phyloP scores from a whole-genome alignment of 1,139 yeast species.

The Zygosaccharomyces sapae region DNA sequence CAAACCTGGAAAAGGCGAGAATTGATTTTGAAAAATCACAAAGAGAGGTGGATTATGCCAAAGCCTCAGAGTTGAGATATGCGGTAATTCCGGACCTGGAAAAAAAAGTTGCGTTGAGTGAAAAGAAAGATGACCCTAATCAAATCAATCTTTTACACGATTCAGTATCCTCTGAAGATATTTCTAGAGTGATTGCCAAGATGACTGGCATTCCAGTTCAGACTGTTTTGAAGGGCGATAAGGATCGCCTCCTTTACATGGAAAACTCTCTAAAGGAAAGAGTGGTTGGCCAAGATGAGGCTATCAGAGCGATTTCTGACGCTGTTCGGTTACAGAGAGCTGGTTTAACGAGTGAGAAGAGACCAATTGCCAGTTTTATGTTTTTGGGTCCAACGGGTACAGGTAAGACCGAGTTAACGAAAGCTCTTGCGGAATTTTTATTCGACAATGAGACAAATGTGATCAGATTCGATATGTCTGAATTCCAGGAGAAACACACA shows the following conservation, averaged over 20 bases:
- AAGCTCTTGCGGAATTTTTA: constrained; percentile 83
- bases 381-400: constrained; percentile 98
- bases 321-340: constrained; percentile 96
- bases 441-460: constrained; percentile 86
- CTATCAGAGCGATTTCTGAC: constrained; percentile 81
- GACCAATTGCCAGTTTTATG: constrained; percentile 95
- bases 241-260: constrained; percentile 84
- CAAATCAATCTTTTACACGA: constrained; percentile 62
- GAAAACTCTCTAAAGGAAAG: constrained; percentile 69
- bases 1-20: constrained; percentile 77
- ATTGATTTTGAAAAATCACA: constrained; percentile 78
- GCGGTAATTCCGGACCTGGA: constrained; percentile 79
- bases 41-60: constrained; percentile 78
- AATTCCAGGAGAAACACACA: constrained; percentile 91
- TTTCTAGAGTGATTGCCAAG: constrained; percentile 83
- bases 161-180: constrained; percentile 90
- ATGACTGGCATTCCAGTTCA: constrained; percentile 97
- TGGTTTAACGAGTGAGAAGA: constrained; percentile 85
- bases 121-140: constrained; percentile 37
- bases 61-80: constrained; percentile 86
- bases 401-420: constrained; percentile 93
- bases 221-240: constrained; percentile 88
- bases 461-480: constrained; percentile 93
- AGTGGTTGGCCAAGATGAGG: constrained; percentile 95
- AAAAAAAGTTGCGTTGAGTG: constrained; percentile 52